Evolutionary conservation across 495 filamentous ascomycete species (phyloP).

Genomic region (Cryomyces minteri): DNA sequence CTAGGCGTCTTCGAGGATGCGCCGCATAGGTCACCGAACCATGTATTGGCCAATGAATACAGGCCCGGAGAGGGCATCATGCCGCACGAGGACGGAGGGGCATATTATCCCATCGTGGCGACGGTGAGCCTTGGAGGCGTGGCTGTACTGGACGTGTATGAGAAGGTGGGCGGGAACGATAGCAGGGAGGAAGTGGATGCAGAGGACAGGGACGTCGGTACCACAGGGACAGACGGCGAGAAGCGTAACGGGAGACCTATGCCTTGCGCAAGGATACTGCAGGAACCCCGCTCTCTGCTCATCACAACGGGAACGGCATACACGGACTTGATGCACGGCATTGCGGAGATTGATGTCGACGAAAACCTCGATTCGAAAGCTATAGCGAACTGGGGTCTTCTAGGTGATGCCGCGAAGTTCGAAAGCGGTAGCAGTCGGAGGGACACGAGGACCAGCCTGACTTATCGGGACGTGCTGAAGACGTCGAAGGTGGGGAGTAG

Average conservation of each 20-base stretch:
- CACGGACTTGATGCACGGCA: conserved; percentile 20
- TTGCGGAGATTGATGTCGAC: conserved; percentile 18
- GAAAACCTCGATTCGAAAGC: conserved; percentile 23
- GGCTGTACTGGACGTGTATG: conserved; percentile 62
- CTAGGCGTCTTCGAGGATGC: conserved; percentile 46
- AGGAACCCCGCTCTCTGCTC: conserved; percentile 48
- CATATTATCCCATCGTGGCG: conserved; percentile 74
- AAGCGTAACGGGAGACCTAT: too few relatives aligned
- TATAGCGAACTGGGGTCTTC: conserved; percentile 68
- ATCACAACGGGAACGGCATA: conserved; percentile 20
- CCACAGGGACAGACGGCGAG: conserved; percentile 1
- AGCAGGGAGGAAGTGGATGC: conserved; percentile 11
- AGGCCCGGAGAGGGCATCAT: conserved; percentile 77
- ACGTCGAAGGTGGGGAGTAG: conserved; percentile 26
- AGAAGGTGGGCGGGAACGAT: conserved; percentile 26
- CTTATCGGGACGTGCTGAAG: conserved; percentile 82
- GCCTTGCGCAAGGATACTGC: conserved; percentile 46
- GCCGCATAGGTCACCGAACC: conserved; percentile 65
- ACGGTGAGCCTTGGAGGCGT: conserved; percentile 70
- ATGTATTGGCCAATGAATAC: conserved; percentile 91
- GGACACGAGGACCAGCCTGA: conserved; percentile 61
- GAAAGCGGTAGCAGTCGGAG: conserved; percentile 37
- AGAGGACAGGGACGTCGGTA: neutral
- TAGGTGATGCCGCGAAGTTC: conserved; percentile 43
- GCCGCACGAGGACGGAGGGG: conserved; percentile 83